phyloP scores from a whole-genome alignment of 768 basidiomycete genomes.

The Gloeostereum incarnatum region DNA sequence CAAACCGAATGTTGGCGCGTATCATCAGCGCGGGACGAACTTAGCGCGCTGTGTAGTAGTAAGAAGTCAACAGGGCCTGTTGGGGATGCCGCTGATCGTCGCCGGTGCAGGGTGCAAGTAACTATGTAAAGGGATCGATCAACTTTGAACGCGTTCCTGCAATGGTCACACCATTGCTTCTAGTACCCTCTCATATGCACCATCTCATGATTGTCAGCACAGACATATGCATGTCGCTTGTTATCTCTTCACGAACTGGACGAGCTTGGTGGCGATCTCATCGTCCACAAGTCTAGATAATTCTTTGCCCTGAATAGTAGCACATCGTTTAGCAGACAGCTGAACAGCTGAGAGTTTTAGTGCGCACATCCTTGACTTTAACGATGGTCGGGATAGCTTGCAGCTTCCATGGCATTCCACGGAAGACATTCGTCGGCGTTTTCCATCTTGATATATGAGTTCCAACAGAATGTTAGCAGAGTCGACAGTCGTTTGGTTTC shows the following conservation, averaged over 20 bases:
- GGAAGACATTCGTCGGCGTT: slow-evolving; percentile 42
- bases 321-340: neutral
- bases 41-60: too few species aligned
- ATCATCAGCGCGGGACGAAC: too few species aligned
- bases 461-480: neutral
- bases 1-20: too few species aligned
- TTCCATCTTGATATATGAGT: slow-evolving; percentile 50
- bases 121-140: too few species aligned
- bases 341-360: slow-evolving; percentile 3
- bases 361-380: slow-evolving; percentile 44
- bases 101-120: too few species aligned
- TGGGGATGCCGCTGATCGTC: too few species aligned
- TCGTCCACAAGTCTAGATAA: slow-evolving; percentile 32
- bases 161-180: too few species aligned
- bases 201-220: too few species aligned
- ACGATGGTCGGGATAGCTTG: slow-evolving; percentile 59
- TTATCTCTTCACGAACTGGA: slow-evolving; percentile 2
- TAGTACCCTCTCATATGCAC: too few species aligned
- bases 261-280: slow-evolving; percentile 18
- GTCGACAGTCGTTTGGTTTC: slow-evolving; percentile 1
- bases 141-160: too few species aligned
- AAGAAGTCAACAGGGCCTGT: too few species aligned
- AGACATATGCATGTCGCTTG: neutral
- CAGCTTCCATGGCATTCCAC: slow-evolving; percentile 55
- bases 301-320: slow-evolving; percentile 24